A percentile compares a stretch with the other conserved stretches of the same genome.
Evolutionary conservation across 2,329 filamentous ascomycete species (phyloP).

Genomic region (Botrytis squamosa): DNA sequence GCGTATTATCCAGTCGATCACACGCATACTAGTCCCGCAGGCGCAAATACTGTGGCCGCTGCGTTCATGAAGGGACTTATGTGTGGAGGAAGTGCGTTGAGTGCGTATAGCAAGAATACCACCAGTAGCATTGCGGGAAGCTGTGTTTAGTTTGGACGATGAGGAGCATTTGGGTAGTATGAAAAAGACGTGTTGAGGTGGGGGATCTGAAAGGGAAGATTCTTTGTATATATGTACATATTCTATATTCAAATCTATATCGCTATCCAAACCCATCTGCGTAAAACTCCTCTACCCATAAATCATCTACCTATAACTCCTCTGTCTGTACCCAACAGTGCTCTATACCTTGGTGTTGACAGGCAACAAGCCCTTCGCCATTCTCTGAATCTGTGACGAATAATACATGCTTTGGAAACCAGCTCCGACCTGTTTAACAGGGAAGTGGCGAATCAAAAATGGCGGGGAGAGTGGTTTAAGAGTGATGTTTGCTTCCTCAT

Average conservation of each 20-base stretch:
- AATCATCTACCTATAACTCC: background rate
- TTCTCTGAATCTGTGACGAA: conserved; percentile 35
- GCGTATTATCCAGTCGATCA: conserved; percentile 56
- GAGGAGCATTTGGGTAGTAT: background rate
- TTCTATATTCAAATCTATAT: background rate
- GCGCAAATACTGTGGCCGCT: conserved; percentile 51
- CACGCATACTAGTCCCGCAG: conserved; percentile 57
- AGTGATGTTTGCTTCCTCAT: conserved; percentile 29
- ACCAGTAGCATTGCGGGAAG: conserved; percentile 33
- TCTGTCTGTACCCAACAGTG: background rate
- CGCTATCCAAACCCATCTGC: background rate
- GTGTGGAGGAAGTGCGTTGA: conserved; percentile 31
- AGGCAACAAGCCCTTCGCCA: conserved; percentile 25
- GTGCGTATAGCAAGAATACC: conserved; percentile 33
- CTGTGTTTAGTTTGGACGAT: conserved; percentile 27
- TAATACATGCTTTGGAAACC: conserved; percentile 33
- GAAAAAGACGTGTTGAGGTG: no score
- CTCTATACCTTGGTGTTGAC: background rate
- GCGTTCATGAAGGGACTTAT: conserved; percentile 53
- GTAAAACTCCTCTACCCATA: background rate
- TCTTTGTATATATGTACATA: background rate
- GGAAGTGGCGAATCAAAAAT: conserved; percentile 17
- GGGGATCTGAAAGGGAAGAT: background rate
- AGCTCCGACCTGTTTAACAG: conserved; percentile 26
- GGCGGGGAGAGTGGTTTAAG: conserved; percentile 19